Base-by-base conservation (phyloP, 768 basidiomycete genomes). In the Coprinopsis sp. region DNA sequence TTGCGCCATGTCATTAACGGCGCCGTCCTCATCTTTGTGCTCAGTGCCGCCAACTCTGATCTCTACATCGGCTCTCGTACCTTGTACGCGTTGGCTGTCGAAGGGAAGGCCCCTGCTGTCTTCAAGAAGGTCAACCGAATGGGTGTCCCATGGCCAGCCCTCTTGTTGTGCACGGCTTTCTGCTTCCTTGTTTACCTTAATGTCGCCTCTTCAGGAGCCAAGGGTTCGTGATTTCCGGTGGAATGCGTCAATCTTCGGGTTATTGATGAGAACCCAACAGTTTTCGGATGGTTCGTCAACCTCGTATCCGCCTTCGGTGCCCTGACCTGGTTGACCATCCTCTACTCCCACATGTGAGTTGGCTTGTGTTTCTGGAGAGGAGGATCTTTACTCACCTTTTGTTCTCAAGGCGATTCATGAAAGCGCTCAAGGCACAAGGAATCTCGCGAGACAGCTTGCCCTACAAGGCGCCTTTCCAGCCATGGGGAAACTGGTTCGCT, bases 1-100 rank as follows among this genome's bases (percentile, higher is more conserved):
- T 65, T 84, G 7, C 71, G 78, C 47, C 75, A 87, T 58, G 61
- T 90, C 51, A 81, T 89, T 57, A 84, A 85, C 51, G 75, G 70
- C 12, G 74, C 71, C 3, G 78, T 84, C 52, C 67, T 84, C 21
- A 64, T 84, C 52, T 84, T 83, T 59, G 78, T 82, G n/a, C 68
- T 79, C 60, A 77, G 77, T 53, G 74, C 75, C 2, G 74, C 81
- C 16, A 84, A 83, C 59, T 78, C 77, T 13, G 84, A 85, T 61
- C 63, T 84, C 37, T 82, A 75, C 51, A 74, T 73, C 41, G 73
- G 70, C 23, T 73, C 72, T 11, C 64, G 76, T 19, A 76, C 76
- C 1, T 53, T 77, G 11, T 72, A 77, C 51, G 76, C 71, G 14
- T 58, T 77, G 11, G 74, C 74, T 6, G 48, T 72, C 19, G 76